Base-by-base conservation (phyloP, 306 rosid species). In the Glycine latifolia region DNA sequence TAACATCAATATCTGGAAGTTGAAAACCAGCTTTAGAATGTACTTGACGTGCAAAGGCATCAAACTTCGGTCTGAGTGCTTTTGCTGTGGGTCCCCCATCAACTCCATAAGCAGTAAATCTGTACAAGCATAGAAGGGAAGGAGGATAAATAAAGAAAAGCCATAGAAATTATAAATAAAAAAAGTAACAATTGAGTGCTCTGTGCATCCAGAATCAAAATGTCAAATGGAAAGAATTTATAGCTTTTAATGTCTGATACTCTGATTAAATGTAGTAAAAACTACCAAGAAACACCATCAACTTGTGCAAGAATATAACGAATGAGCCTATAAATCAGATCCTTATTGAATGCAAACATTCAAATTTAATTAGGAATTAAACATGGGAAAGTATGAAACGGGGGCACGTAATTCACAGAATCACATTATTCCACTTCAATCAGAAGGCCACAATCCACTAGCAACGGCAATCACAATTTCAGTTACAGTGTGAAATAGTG, bases 61-160 rank as follows among this genome's bases (percentile, higher is more conserved):
- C 91, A 81, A 85, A 83, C 77, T 90, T 88, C 37, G 89, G 91
- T 72, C 81, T 84, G 12, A 90, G 80, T 68, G 73, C 77, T 76
- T 85, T 88, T n/a, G 89, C 87, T 60, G 88, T 79, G 20, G 82
- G 88, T 37, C 89, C 90, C 58, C 91, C 94, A 35, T 87, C 84
- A 78, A 73, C 76, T 15, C 94, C 94, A 83, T 85, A 85, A 17
- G 84, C 89, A 83, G 69, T 83, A 66, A 86, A 85, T 71, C 90
- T 88, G 85, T 46, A 77, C 11, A 14, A 58, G 37, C 55, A 46
- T 31, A 61, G 55, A 60, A 71, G n/a, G 10, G 47, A 12, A 39
- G 47, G 11, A 7, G 43, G 8, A 26, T 39, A 33, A 33, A 54
- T 47, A 83, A 31, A 69, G 8, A 61, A 71, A 72, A 63, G 6